These are phyloP conservation scores for Lactarius evosmus DNA, from an alignment of 768 basidiomycete species.

Conservation along the genomic window DNA sequence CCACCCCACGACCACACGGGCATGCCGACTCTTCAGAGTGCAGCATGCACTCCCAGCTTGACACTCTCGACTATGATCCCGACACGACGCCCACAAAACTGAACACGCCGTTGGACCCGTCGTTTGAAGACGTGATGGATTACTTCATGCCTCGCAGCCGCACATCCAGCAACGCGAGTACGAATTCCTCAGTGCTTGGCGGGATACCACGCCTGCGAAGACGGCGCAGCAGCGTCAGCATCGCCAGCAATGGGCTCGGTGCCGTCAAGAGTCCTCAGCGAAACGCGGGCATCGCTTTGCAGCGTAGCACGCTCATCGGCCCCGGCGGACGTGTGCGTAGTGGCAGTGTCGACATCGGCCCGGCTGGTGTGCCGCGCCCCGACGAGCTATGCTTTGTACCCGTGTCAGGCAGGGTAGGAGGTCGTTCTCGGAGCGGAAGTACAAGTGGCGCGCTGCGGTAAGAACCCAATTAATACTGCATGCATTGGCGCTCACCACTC, in stretches of 20 bases:
- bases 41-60: constrained; percentile 27
- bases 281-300: constrained; percentile 48
- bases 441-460: constrained; percentile 22
- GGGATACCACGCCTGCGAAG: constrained; percentile 47
- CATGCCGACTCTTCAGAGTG: constrained; percentile 29
- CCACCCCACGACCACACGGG: constrained; percentile 37
- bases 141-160: constrained; percentile 34
- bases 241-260: constrained; percentile 51
- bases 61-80: constrained; percentile 37
- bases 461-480: background rate
- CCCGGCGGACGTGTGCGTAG: constrained; percentile 25
- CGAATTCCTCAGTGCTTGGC: constrained; percentile 21
- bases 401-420: background rate
- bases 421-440: constrained; percentile 24
- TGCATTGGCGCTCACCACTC: background rate
- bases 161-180: constrained; percentile 29
- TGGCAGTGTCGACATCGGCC: constrained; percentile 18
- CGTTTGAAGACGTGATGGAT: constrained; percentile 32
- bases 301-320: constrained; percentile 45
- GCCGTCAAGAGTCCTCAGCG: constrained; percentile 57
- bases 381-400: background rate
- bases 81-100: constrained; percentile 40
- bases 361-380: background rate
- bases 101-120: constrained; percentile 28
- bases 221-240: constrained; percentile 61